Base-by-base conservation (phyloP, 2,329 filamentous ascomycete species). In the Sphaerulina vaccinii region DNA sequence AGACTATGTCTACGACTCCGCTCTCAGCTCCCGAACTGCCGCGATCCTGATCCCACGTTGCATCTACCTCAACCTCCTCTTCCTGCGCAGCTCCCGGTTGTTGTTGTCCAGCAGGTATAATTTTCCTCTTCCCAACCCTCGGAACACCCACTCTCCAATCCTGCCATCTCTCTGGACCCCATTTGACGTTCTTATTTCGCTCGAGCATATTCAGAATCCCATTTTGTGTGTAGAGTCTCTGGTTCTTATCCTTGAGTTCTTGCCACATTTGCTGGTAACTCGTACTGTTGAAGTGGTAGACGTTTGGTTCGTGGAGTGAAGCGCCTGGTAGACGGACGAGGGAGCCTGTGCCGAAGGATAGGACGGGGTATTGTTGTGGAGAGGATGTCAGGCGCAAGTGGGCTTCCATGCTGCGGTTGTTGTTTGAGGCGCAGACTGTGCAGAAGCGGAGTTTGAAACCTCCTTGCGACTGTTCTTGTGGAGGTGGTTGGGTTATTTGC, bases 321-420 rank as follows among this genome's bases (percentile, higher is more conserved):
- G 93, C 92, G 0, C 93, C 93, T 0, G 93, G 93, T 0, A 99
- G 79, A 21, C 93, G 89, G 62, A 99, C 93, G 15, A 96, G 84
- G 15, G 90, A 96, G 49, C 93, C 93, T 0, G 93, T 99, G 56
- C 93, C 93, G 70, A 97, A 99, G 15, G 92, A 97, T 63, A 97
- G 95, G 62, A 96, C 92, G n/a, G 93, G 93, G 66, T 93, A 97
- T 4, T 65, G 61, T 2, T 41, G 40, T 1, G 64, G 62, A 5
- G 90, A 88, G 54, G 87, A 82, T 3, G 93, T 89, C 27, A 99
- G 85, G 57, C 89, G 88, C 22, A 96, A 83, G 71, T 99, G 93
- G n/a, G 92, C 92, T 79, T 97, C 93, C 93, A 99, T 97, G n/a
- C 89, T 90, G 83, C 93, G 85, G 68, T 99, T 99, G 71, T 99